phyloP scores from a whole-genome alignment of 129 eudicot species.

The Pittosporum tobira region DNA sequence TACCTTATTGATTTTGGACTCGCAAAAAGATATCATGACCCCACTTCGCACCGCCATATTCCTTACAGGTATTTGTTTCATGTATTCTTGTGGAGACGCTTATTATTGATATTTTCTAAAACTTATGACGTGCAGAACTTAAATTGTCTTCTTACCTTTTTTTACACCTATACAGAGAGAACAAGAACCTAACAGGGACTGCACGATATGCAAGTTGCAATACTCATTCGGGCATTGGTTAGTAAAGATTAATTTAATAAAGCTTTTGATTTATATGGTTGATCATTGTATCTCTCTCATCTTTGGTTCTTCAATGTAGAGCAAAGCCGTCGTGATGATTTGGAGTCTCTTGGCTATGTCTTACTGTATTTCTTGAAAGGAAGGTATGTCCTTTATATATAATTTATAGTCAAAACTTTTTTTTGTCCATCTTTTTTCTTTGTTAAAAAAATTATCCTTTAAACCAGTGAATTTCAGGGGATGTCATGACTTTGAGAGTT shows the following conservation, averaged over 20 bases:
- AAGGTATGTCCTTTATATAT: constrained; percentile 33
- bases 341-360: constrained; percentile 95
- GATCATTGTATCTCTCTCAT: constrained; percentile 7
- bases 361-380: constrained; percentile 82
- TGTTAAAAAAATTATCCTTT: background rate
- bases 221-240: constrained; percentile 93
- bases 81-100: no score
- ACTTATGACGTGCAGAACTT: background rate
- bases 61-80: constrained; percentile 64
- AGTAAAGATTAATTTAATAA: background rate
- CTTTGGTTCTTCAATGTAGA: constrained; percentile 35
- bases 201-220: constrained; percentile 99
- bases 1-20: constrained; percentile 96
- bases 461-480: background rate
- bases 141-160: background rate
- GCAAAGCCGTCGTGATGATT: constrained; percentile 97
- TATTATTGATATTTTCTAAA: no score
- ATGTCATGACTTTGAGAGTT: background rate
- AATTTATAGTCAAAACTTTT: background rate
- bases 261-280: background rate
- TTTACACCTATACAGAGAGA: constrained; percentile 43
- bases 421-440: background rate
- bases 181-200: constrained; percentile 95
- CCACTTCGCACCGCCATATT: constrained; percentile 65
- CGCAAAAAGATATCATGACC: constrained; percentile 86